Evolutionary conservation across 1,139 yeast genomes (phyloP), one percentile per base, ranked within the genome.

Genomic region (Chernovozyma sophiae-reginae): DNA sequence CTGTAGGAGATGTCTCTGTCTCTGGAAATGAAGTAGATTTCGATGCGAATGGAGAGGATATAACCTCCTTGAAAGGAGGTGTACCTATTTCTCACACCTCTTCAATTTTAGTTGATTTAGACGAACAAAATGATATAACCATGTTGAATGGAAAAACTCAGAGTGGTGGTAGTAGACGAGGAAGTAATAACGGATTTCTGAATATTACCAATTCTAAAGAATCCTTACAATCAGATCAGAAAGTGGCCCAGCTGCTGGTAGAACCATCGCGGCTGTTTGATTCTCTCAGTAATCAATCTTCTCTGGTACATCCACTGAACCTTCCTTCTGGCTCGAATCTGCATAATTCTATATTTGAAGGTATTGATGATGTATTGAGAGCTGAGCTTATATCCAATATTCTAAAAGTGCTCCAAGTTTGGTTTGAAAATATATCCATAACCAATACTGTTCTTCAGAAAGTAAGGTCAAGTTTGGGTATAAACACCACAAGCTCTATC

Each of bases 51-150:
- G 58, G 57, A 8, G 56, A 55, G 24, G 62, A 56, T 34, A 52
- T 56, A 30, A 53, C 60, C 7, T 43, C 47, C 10, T 36, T 53
- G 25, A 47, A 38, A 27, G 57, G 53, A 1, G 17, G 15, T 13
- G 16, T 8, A 10, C 34, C 14, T 35, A 28, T 3, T 25, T 39
- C 27, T 35, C 13, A 35, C 36, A 13, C 41, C 38, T 14, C 33
- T 16, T 6, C 34, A 22, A 25, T 40, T 20, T 28, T 38, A 13
- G 34, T 26, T 7, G 46, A 37, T 13, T 44, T 39, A 27, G 52
- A 50, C 16, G 62, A 57, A 28, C 62, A 62, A 26, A 66, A 57
- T 19, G 68, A 62, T 42, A 56, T 62, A 24, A 62, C 67, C 19
- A 52, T 52, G 5, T 46, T 53, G 37, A 47, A 43, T 34, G 55